These are phyloP conservation scores for Candida sp. DNA, from an alignment of 1,139 yeast species.

Conservation along the genomic window DNA sequence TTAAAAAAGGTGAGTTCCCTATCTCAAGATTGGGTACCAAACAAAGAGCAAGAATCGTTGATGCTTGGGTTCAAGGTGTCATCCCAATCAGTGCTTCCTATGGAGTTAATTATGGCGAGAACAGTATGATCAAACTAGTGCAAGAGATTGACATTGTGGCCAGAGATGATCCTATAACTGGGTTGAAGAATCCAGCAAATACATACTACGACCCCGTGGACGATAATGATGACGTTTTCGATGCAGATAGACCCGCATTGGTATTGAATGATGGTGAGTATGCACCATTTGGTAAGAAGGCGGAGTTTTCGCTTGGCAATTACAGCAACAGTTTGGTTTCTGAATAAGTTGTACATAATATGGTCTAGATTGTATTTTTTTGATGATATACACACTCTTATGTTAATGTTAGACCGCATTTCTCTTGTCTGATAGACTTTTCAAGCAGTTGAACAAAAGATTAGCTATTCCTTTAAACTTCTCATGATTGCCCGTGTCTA, in stretches of 20 bases:
- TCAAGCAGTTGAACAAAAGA: conserved; percentile 49
- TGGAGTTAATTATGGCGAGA: conserved; percentile 70
- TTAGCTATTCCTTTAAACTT: conserved; percentile 50
- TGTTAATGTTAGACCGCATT: too few relatives aligned
- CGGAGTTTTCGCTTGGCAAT: conserved; percentile 11
- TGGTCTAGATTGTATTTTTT: too few relatives aligned
- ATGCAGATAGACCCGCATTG: conserved; percentile 31
- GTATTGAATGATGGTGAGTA: conserved; percentile 23
- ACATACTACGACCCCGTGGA: conserved; percentile 42
- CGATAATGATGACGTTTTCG: conserved; percentile 35
- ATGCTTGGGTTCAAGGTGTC: conserved; percentile 56
- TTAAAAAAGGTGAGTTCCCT: conserved; percentile 67
- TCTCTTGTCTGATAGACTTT: conserved; percentile 37
- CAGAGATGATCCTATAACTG: conserved; percentile 45
- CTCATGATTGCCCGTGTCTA: conserved; percentile 23
- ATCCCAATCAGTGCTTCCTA: conserved; percentile 47
- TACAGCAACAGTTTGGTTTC: conserved; percentile 12
- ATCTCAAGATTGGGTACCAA: conserved; percentile 73
- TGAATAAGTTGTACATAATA: conserved; percentile 2
- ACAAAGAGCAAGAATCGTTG: conserved; percentile 75
- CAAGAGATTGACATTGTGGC: conserved; percentile 53
- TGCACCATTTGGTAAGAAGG: conserved; percentile 5
- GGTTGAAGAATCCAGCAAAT: conserved; percentile 48
- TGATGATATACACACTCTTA: too few relatives aligned
- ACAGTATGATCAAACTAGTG: conserved; percentile 57